Evolutionary conservation across 176 grass and related monocot species (phyloP).

Genomic region (Calamus simplicifolius): DNA sequence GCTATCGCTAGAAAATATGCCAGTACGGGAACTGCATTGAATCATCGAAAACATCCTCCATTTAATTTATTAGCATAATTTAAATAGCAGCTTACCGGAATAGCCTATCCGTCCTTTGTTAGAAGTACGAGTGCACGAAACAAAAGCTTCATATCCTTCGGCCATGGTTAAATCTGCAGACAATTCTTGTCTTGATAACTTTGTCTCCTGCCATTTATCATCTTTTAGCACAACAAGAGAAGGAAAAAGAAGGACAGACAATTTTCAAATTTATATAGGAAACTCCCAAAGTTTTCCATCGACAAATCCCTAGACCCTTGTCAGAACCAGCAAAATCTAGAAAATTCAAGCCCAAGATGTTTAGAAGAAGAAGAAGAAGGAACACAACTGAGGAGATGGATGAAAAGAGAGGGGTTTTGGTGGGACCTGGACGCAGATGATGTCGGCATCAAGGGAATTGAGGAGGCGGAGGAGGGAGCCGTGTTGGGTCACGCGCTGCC

Average conservation of each 20-base stretch:
- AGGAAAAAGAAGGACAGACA: neutral
- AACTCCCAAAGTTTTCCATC: neutral
- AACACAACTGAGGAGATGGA: neutral
- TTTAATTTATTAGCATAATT: too few species aligned
- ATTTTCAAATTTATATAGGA: too few species aligned
- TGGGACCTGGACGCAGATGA: constrained; percentile 96
- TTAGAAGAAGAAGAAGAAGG: neutral
- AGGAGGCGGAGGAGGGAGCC: constrained; percentile 91
- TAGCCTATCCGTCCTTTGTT: constrained; percentile 56
- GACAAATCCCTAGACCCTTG: neutral
- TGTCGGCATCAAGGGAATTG: constrained; percentile 72
- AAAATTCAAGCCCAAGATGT: too few species aligned
- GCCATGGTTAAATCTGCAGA: constrained; percentile 77
- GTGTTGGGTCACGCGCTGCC: constrained; percentile 83
- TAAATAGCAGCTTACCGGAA: constrained; percentile 43
- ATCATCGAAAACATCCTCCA: too few species aligned
- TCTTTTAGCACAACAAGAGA: constrained; percentile 4
- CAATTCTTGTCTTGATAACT: constrained; percentile 72
- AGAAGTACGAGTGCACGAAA: constrained; percentile 69
- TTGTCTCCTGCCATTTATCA: constrained; percentile 63
- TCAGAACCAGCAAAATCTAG: too few species aligned
- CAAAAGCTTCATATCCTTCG: constrained; percentile 83
- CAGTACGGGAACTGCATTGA: too few species aligned
- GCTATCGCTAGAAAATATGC: too few species aligned
- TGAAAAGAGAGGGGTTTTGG: neutral